Base-by-base conservation (phyloP, 345 rosid genomes). In the Lepidium sativum region DNA sequence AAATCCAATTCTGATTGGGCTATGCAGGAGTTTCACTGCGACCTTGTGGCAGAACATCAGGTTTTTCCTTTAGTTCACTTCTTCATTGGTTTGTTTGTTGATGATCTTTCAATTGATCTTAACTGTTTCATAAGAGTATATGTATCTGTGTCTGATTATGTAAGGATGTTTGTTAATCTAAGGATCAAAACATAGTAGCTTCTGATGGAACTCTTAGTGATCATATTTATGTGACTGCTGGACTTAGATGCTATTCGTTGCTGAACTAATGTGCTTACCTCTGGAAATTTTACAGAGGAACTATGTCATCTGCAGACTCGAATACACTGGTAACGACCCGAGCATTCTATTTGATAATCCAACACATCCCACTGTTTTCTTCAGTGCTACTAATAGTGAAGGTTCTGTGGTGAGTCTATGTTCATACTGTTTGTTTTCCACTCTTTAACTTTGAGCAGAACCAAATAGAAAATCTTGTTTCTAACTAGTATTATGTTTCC, bases 341-440 rank as follows among this genome's bases (percentile, higher is more conserved):
- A 49, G 2, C 48, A 29, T 68, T 3, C n/a, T 68, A 2, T 29
- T 39, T 7, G 25, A 8, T 39, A 14, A 23, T 9, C 11, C 71
- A 23, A 55, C 37, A 34, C 39, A 15, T 39, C 59, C 57, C 1
- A 6, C 23, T 63, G 35, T 21, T 48, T 56, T 8, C 21, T 3
- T 37, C 48, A 6, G 12, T 21, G 6, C 27, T 34, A 21, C 66
- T 42, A 13, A 40, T 13, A 59, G 60, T 50, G 51, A 33, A 3
- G 58, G 66, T 33, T 68, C 66, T 50, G 65, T 57, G 72, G 72
- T 68, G 35, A 48, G 72, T 68, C 12, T 17, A 3, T 35, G 12
- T 39, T 48, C 20, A n/a, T 0, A 7, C 9, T 45, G 16, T 56
- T 60, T 60, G 40, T 32, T 60, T 55, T 25, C 29, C 5, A 4